A percentile compares a stretch with the other conserved stretches of the same genome.
These are phyloP conservation scores for Phytophthora lateralis DNA, from an alignment of 352 stramenopile genomes.

Conservation along the genomic window DNA sequence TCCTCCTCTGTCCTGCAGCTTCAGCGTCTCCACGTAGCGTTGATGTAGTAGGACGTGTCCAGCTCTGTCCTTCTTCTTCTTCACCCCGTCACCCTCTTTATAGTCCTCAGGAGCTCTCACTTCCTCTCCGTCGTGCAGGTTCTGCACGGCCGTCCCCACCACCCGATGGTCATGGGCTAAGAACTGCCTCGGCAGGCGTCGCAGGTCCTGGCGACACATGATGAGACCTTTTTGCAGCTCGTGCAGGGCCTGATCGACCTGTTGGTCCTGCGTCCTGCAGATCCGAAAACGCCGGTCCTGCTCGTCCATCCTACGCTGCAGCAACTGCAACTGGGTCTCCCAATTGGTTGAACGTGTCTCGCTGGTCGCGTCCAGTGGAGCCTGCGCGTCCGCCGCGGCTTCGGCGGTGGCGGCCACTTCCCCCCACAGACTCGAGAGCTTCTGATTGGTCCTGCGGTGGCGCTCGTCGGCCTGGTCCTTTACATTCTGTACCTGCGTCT, in stretches of 20 bases:
- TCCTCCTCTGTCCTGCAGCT: slow-evolving; percentile 10
- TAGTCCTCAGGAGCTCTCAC: not conserved
- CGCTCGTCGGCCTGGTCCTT: slow-evolving; percentile 1
- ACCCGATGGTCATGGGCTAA: slow-evolving; percentile 14
- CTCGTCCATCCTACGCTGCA: slow-evolving; percentile 4
- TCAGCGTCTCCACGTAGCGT: slow-evolving; percentile 19
- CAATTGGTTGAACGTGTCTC: slow-evolving; percentile 8
- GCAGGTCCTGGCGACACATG: slow-evolving; percentile 12
- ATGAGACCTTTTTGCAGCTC: slow-evolving; percentile 15
- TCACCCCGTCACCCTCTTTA: not conserved
- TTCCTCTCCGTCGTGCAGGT: not conserved
- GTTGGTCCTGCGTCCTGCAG: not conserved
- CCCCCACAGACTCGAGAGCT: slow-evolving; percentile 16
- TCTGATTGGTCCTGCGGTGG: slow-evolving; percentile 7
- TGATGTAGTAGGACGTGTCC: slow-evolving; percentile 16
- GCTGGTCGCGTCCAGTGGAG: slow-evolving; percentile 2
- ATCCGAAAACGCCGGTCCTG: not conserved
- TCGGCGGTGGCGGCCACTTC: slow-evolving; percentile 15
- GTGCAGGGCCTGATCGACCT: slow-evolving; percentile 5
- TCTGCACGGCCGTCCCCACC: not conserved
- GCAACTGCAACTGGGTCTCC: slow-evolving; percentile 6
- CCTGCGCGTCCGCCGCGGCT: slow-evolving; percentile 7
- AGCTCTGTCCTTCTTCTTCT: slow-evolving; percentile 7
- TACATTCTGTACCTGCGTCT: slow-evolving; percentile 1
- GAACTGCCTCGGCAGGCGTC: slow-evolving; percentile 13